Evolutionary conservation across 2,329 filamentous ascomycete genomes (phyloP).

Genomic region (Sarocladiaceae sp.): DNA sequence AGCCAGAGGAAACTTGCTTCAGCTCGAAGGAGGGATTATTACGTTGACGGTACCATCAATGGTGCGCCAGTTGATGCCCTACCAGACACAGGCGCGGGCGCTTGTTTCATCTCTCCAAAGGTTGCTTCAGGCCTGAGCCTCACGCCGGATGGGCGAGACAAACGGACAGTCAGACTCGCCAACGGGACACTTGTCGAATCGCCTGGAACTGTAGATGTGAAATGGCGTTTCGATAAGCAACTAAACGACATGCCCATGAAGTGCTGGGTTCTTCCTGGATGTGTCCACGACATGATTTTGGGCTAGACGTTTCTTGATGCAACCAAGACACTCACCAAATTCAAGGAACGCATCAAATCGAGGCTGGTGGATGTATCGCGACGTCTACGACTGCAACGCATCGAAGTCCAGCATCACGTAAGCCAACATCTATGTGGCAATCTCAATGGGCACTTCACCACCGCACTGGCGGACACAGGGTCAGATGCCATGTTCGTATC

Average conservation of each 20-base stretch:
- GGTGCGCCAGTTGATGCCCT: not conserved
- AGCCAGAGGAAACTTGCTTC: no score
- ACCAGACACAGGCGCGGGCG: not conserved
- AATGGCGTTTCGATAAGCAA: not conserved
- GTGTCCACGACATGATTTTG: constrained; percentile 1
- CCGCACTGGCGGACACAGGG: not conserved
- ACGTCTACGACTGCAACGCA: not conserved
- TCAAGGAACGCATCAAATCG: not conserved
- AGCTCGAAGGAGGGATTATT: not conserved
- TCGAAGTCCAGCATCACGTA: not conserved
- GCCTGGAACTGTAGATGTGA: not conserved
- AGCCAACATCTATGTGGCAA: not conserved
- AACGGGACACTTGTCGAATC: not conserved
- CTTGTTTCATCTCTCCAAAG: not conserved
- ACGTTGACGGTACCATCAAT: not conserved
- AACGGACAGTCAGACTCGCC: not conserved
- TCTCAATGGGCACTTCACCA: not conserved
- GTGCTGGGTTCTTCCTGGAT: not conserved
- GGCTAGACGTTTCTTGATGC: not conserved
- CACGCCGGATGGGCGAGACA: not conserved
- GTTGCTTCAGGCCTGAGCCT: not conserved
- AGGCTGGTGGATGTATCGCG: not conserved
- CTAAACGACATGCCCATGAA: not conserved
- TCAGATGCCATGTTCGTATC: not conserved
- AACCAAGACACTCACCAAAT: not conserved